Evolutionary conservation across 2,329 filamentous ascomycete species (phyloP).

Genomic region (Mycogone perniciosa): DNA sequence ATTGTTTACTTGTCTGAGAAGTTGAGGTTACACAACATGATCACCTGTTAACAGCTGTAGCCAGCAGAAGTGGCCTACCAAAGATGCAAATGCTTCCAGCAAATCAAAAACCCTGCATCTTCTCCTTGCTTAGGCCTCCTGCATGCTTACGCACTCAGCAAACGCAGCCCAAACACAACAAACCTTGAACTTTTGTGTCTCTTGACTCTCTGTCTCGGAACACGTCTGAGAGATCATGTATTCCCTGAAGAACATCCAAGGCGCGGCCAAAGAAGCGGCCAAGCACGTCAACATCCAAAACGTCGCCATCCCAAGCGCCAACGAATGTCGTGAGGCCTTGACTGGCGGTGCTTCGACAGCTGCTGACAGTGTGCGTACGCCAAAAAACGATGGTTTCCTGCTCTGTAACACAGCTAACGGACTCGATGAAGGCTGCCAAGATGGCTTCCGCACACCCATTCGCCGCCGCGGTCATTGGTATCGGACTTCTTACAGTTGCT

Average conservation of each 20-base stretch:
- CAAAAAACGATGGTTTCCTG: not conserved
- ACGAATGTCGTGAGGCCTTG: not conserved
- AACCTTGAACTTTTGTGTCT: no score
- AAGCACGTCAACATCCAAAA: not conserved
- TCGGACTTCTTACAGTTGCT: not conserved
- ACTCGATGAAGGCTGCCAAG: not conserved
- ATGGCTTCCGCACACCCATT: not conserved
- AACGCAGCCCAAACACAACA: no score
- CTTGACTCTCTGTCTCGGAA: no score
- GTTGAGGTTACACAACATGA: no score
- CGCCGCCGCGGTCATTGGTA: not conserved
- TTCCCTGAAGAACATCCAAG: not conserved
- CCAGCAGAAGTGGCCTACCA: no score
- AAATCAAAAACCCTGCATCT: no score
- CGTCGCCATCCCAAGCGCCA: not conserved
- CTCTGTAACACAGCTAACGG: not conserved
- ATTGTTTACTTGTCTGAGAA: no score
- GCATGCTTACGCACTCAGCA: no score
- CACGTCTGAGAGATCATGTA: not conserved
- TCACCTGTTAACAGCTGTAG: no score
- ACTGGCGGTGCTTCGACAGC: not conserved
- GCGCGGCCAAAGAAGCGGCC: not conserved
- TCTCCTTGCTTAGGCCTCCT: no score
- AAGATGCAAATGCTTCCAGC: no score
- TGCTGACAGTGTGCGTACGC: not conserved